A percentile compares a stretch with the other conserved stretches of the same genome.
Evolutionary conservation across 805 yeast genomes (phyloP).

Genomic region (Metschnikowia orientalis): DNA sequence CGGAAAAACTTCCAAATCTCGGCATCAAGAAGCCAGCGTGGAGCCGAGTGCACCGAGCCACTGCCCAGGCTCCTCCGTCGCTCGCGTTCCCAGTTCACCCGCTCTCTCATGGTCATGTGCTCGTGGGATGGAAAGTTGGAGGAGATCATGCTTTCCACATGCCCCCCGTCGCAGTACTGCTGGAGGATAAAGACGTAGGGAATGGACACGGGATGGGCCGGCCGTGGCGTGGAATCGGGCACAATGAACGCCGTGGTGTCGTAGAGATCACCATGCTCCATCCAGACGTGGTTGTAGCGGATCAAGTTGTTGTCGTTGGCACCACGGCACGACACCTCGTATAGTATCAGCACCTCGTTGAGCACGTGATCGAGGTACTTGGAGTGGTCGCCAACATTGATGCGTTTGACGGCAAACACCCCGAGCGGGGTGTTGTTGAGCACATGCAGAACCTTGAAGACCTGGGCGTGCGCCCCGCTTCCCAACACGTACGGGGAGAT

Average conservation of each 20-base stretch:
- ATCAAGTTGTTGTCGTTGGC: conserved; percentile 58
- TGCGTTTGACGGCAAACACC: conserved; percentile 76
- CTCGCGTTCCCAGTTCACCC: conserved; percentile 25
- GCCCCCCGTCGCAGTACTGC: conserved; percentile 88
- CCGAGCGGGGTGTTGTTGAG: conserved; percentile 70
- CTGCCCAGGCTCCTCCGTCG: conserved; percentile 14
- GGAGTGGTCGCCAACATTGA: conserved; percentile 75
- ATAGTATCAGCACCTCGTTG: conserved; percentile 72
- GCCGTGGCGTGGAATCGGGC: conserved; percentile 3
- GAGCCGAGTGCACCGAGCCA: neutral
- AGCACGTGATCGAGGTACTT: conserved; percentile 66
- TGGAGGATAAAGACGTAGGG: conserved; percentile 79
- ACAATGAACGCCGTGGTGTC: conserved; percentile 37
- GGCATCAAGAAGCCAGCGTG: conserved; percentile 41
- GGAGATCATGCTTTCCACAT: conserved; percentile 60
- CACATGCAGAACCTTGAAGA: conserved; percentile 78
- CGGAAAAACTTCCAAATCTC: conserved; percentile 67
- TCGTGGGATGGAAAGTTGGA: conserved; percentile 22
- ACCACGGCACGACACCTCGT: conserved; percentile 42
- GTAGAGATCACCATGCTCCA: conserved; percentile 59
- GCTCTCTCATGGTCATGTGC: conserved; percentile 24
- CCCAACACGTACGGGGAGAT: conserved; percentile 56
- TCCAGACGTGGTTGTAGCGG: conserved; percentile 88
- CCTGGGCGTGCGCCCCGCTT: conserved; percentile 81
- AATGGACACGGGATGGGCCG: conserved; percentile 18